Conservation (phyloP, 2,329 filamentous ascomycete genomes). For the Chaetomium sp. region DNA sequence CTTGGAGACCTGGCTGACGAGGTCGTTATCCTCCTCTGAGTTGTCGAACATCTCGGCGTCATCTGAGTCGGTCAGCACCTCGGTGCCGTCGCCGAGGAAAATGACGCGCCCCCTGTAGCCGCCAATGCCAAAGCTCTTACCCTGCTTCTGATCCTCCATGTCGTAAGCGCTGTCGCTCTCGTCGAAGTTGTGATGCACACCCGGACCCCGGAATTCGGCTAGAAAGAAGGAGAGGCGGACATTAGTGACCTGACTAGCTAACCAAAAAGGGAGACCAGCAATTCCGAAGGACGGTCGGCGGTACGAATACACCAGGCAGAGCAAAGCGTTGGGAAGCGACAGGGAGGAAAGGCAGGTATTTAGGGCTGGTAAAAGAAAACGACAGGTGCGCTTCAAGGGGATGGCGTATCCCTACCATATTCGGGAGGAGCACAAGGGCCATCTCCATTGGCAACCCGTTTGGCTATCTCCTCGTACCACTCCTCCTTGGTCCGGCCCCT, state of each 20-base stretch:
- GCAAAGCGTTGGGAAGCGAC: constrained; percentile 5
- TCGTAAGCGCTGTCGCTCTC: constrained; percentile 78
- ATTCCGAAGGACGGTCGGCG: neutral
- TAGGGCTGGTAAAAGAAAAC: constrained; percentile 14
- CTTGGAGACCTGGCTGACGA: constrained; percentile 81
- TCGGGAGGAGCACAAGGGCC: constrained; percentile 97
- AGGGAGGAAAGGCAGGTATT: constrained; percentile 20
- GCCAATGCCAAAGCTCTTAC: constrained; percentile 64
- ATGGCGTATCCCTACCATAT: constrained; percentile 80
- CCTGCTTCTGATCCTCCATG: constrained; percentile 68
- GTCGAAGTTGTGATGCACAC: constrained; percentile 80
- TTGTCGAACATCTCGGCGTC: constrained; percentile 95
- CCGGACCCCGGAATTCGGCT: constrained; percentile 85
- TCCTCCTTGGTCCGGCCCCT: constrained; percentile 92
- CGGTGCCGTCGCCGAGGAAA: constrained; percentile 91
- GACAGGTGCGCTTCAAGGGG: constrained; percentile 28
- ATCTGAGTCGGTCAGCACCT: constrained; percentile 84
- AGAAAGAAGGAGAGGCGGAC: constrained; percentile 34
- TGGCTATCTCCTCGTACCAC: constrained; percentile 96
- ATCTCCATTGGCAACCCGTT: constrained; percentile 92
- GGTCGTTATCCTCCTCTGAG: constrained; percentile 79
- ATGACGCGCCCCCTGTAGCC: constrained; percentile 86
- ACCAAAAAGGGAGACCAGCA: constrained; percentile 9
- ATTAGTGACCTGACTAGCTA: constrained; percentile 34
- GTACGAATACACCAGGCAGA: constrained; percentile 10